phyloP scores from a whole-genome alignment of 768 basidiomycete genomes.

The Kwoniella pini region DNA sequence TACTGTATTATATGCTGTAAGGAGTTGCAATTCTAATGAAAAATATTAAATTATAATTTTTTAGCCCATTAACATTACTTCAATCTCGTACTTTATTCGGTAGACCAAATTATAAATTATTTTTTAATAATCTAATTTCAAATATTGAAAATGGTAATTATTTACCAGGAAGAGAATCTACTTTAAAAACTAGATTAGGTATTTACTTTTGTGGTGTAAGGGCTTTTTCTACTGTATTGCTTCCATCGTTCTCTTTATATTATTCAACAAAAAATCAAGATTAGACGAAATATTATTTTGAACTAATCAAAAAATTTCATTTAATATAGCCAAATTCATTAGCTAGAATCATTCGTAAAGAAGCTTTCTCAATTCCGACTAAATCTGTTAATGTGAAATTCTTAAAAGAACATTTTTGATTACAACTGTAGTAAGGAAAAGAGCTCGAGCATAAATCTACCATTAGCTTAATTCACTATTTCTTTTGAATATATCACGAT shows the following conservation, averaged over 20 bases:
- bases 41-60: not conserved
- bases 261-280: not conserved
- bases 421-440: not conserved
- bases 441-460: no score
- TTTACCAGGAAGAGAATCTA: slow-evolving; percentile 72
- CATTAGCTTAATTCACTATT: no score
- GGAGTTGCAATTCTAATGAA: no score
- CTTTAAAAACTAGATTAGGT: slow-evolving; percentile 79
- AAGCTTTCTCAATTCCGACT: slow-evolving; percentile 63
- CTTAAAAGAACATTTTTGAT: slow-evolving; percentile 66
- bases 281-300: no score
- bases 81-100: slow-evolving; percentile 88
- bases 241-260: not conserved
- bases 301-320: not conserved
- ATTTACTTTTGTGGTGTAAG: slow-evolving; percentile 81
- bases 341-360: slow-evolving; percentile 74
- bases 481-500: no score
- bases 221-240: not conserved
- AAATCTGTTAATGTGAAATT: slow-evolving; percentile 72
- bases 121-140: slow-evolving; percentile 72
- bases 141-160: slow-evolving; percentile 82
- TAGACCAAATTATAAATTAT: slow-evolving; percentile 82
- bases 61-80: slow-evolving; percentile 75
- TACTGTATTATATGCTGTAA: no score
- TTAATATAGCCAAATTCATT: slow-evolving; percentile 62